Base-by-base conservation (phyloP, 2,329 filamentous ascomycete species). In the Aureobasidium sp. region DNA sequence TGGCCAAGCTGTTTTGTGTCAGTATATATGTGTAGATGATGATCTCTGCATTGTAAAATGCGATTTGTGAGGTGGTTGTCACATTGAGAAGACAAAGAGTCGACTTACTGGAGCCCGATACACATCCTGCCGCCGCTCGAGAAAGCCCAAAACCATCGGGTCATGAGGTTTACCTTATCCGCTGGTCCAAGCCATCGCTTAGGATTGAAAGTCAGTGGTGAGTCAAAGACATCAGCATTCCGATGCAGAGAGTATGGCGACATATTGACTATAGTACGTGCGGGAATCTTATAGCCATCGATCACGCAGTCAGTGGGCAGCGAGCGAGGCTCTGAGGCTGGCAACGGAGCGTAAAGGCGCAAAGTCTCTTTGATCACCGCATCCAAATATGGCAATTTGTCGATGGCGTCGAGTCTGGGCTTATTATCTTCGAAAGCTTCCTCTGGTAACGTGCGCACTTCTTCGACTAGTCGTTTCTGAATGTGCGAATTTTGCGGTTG, bases 291-390 rank as follows among this genome's bases (percentile, higher is more conserved):
- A 17, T 53, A 55, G 26, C 61, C 64, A 44, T 68, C 71, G 44
- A 80, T 76, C 0, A 67, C 63, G 1, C 70, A 72, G 37, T 74
- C 74, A 0, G 64, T 52, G 0, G 71, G 70, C 3, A 74, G 68
- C 36, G 74, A 76, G 5, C 81, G 74, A 7, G 82, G 81, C 57
- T 83, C 76, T 0, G 76, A 79, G 27, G 78, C 79, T 0, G 82
- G 81, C 8, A 84, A 72, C 0, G 82, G 80, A 0, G 76, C 75
- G 53, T 75, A 72, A 23, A 76, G 61, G 8, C 75, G 67, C 62
- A 77, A 66, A 0, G 72, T 70, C 46, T 77, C 75, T 60, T 73
- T 75, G 59, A 77, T 65, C 13, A 72, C 68, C 5, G 64, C 64
- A 46, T 64, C 34, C 32, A 20, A 72, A 42, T 71, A 74, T 1